Evolutionary conservation across 2,329 filamentous ascomycete genomes (phyloP).

Genomic region (Pseudohalonectria lignicola): DNA sequence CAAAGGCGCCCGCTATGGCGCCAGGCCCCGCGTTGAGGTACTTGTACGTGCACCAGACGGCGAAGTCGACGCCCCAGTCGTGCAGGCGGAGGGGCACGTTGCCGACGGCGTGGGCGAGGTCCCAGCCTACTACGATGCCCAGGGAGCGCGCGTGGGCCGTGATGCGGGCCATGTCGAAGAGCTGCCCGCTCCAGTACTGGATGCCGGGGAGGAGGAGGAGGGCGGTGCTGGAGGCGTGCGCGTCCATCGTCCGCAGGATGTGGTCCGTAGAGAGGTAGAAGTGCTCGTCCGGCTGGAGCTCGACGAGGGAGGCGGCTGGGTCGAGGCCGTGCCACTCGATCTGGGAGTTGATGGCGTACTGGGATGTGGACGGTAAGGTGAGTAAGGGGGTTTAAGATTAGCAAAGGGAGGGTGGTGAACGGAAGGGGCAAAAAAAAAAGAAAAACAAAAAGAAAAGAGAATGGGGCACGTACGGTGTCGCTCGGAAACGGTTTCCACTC

Average conservation of each 20-base stretch:
- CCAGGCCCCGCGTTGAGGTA: slow-evolving; percentile 84
- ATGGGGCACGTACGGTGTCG: slow-evolving; percentile 54
- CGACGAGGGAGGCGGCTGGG: slow-evolving; percentile 58
- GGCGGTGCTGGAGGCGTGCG: slow-evolving; percentile 61
- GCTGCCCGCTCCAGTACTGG: slow-evolving; percentile 86
- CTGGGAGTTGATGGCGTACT: slow-evolving; percentile 80
- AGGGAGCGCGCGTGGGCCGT: slow-evolving; percentile 59
- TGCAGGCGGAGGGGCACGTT: slow-evolving; percentile 73
- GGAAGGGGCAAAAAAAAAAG: neutral
- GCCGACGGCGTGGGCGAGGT: slow-evolving; percentile 55
- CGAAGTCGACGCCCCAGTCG: slow-evolving; percentile 87
- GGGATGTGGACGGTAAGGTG: slow-evolving; percentile 2
- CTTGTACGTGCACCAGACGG: slow-evolving; percentile 91
- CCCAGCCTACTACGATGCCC: slow-evolving; percentile 47
- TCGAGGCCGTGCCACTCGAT: slow-evolving; percentile 59
- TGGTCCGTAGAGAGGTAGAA: slow-evolving; percentile 59
- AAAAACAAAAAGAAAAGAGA: neutral
- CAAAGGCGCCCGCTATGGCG: slow-evolving; percentile 67
- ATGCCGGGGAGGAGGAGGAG: slow-evolving; percentile 76
- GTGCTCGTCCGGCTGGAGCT: slow-evolving; percentile 54
- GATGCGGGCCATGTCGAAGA: slow-evolving; percentile 72
- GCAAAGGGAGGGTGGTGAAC: neutral
- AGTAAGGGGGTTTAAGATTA: neutral
- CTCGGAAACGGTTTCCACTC: slow-evolving; percentile 86
- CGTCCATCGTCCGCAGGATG: slow-evolving; percentile 63